Conservation (phyloP, 1,284 basidiomycete genomes). For the Hymenochaete sp. region DNA sequence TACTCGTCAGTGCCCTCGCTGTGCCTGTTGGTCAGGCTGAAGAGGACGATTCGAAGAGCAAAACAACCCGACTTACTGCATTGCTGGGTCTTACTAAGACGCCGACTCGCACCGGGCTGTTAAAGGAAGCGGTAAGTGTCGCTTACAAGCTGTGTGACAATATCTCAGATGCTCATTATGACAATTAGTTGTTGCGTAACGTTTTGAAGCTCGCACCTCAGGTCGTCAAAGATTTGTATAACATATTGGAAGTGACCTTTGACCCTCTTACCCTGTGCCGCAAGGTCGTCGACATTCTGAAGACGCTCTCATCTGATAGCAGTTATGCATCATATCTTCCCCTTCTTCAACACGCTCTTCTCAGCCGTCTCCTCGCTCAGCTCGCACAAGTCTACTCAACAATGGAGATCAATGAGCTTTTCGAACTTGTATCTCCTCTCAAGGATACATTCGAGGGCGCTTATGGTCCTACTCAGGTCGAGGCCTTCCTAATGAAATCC, state of each 20-base stretch:
- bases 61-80: constrained; percentile 73
- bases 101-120: constrained; percentile 79
- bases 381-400: constrained; percentile 92
- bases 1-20: constrained; percentile 87
- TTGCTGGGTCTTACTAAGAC: constrained; percentile 81
- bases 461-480: constrained; percentile 69
- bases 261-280: constrained; percentile 87
- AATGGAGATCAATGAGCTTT: constrained; percentile 72
- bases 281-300: constrained; percentile 77
- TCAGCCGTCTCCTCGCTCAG: constrained; percentile 90
- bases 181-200: constrained; percentile 64
- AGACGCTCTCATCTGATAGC: constrained; percentile 47
- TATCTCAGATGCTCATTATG: constrained; percentile 12
- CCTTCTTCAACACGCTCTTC: constrained; percentile 85
- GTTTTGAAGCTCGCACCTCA: constrained; percentile 79
- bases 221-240: constrained; percentile 75
- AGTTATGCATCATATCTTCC: constrained; percentile 70
- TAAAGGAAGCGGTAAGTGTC: constrained; percentile 73
- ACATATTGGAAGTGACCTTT: constrained; percentile 89
- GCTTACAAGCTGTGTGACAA: neutral
- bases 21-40: constrained; percentile 79
- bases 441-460: constrained; percentile 44
- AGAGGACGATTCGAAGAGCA: constrained; percentile 68
- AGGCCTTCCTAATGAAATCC: constrained; percentile 90
- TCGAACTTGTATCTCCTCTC: constrained; percentile 71